Evolutionary conservation across 148 eudicot genomes (phyloP), one percentile per base, ranked within the genome.

Genomic region (Amaranthus hypochondriacus): DNA sequence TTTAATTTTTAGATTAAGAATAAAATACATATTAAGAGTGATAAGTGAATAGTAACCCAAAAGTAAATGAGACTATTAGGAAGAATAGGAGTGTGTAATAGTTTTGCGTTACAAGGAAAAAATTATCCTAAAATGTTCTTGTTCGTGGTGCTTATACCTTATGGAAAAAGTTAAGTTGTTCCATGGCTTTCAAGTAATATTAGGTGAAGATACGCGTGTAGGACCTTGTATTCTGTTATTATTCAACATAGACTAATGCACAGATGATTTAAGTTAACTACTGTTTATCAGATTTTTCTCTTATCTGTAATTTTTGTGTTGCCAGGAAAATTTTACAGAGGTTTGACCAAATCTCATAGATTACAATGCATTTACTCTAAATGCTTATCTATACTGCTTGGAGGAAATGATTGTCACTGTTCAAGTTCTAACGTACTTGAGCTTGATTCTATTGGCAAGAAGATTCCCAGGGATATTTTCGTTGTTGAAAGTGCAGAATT

Each of bases 401-500:
- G 88, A 61, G 84, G 87, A 77, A 86, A 84, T 77, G 79, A 83
- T 48, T 79, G 82, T 70, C 61, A 76, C 75, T 84, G 86, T 61
- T 70, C 76, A 18, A 71, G 72, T 75, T 81, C 83, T 46, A 62
- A 61, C 58, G 5, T 71, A 55, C 51, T 68, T 55, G 69, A 86
- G 73, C 73, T 87, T 62, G 89, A 89, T 28, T 75, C 82, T 69
- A 70, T 89, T 67, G 83, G 78, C 13, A 79, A 77, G 73, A 86
- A 88, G 73, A 79, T 82, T 54, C 82, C 84, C 55, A 89, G 84
- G 82, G 89, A 91, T 79, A 66, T 81, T 49, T 79, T 93, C 57
- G 88, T 89, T 61, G 60, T 77, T 69, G 95, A 91, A 72, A 86
- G 85, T 71, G 98, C 98, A 66, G 75, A 83, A 50, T 66, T 88